Evolutionary conservation across 148 eudicot genomes (phyloP), one percentile per base, ranked within the genome.

Genomic region (Rhododendron vialii): DNA sequence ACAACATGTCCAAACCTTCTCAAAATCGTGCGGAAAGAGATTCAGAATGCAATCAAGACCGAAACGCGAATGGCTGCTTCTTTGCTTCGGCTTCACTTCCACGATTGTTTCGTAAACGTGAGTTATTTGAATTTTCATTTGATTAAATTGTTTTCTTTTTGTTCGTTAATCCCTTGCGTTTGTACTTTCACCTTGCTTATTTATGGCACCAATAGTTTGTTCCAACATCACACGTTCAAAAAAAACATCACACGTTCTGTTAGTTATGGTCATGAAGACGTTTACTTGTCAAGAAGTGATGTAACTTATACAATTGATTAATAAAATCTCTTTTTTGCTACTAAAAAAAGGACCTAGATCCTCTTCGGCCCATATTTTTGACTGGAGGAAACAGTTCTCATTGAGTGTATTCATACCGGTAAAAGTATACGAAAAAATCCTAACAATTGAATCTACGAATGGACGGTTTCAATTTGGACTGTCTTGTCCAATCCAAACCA

Each of bases 21-120:
- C 47, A 85, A 55, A 26, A 83, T 96, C 26, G 96, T 94, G 3
- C 88, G 96, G 10, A 90, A 80, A 81, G 92, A 91, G 87, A 91
- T 96, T 69, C 86, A 53, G 43, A 92, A 53, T 50, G 98, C 98
- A 7, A 81, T 93, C 87, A 93, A 83, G 87, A 78, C 75, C 24
- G 98, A 96, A 85, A 94, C 67, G 83, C 91, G 98, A 82, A 94
- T 94, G 94, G 98, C 96, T 0, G 98, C 98, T 36, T 96, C 98
- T 80, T 87, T 96, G 90, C 93, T 94, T 82, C 92, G 97, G 3
- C 94, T 95, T 75, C 95, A 94, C 82, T 93, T 95, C 84, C 98
- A 95, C 69, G 98, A 95, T 81, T 95, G 98, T 90, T 94, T 94
- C 61, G 98, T 95, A 17, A 94, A 95, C 69, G 98, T 95, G 67